Conservation (phyloP, 1,139 yeast genomes). For the Candida sojae region DNA sequence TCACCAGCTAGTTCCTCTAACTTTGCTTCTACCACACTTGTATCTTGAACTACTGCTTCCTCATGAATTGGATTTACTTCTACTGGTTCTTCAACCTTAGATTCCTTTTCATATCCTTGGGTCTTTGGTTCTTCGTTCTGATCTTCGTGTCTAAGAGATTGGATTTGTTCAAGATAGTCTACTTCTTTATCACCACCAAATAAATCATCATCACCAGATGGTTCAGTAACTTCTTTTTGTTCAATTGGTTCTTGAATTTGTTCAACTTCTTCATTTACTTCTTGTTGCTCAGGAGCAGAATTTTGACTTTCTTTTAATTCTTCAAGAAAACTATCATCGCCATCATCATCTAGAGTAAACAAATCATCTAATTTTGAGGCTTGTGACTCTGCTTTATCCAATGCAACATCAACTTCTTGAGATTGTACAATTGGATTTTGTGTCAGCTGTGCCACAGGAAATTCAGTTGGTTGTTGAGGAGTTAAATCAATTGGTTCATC, state of each 20-base stretch:
- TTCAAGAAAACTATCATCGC: constrained; percentile 6
- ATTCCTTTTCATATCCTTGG: neutral
- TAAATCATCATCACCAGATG: neutral
- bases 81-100: neutral
- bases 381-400: neutral
- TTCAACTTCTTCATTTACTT: neutral
- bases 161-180: constrained; percentile 3
- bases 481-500: neutral
- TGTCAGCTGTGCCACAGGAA: no score
- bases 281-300: neutral
- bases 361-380: constrained; percentile 1
- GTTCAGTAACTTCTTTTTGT: neutral
- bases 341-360: neutral
- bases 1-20: neutral
- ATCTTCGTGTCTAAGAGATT: neutral
- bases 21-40: neutral
- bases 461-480: neutral
- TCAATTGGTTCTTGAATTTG: neutral
- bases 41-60: neutral
- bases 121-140: neutral
- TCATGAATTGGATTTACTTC: neutral
- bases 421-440: neutral
- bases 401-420: neutral
- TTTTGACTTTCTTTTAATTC: constrained; percentile 1
- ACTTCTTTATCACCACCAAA: constrained; percentile 2